These are phyloP conservation scores for California macrophylla DNA, from an alignment of 441 rosid genomes.

Conservation along the genomic window DNA sequence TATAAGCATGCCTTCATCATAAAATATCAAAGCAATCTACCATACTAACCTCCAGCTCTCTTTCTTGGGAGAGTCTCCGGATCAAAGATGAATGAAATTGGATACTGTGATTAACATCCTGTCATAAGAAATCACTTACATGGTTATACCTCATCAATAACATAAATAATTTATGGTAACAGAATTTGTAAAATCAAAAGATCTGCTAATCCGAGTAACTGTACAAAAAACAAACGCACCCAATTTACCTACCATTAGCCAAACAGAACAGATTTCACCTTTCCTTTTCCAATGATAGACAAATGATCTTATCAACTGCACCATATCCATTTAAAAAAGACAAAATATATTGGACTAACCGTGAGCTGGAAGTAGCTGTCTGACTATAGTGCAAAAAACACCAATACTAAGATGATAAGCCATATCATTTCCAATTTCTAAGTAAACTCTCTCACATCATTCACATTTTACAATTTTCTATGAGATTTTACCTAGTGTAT, in stretches of 20 bases:
- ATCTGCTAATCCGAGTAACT: not conserved
- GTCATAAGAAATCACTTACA: conserved; percentile 10
- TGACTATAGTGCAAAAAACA: not conserved
- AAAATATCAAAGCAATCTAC: not conserved
- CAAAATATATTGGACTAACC: not conserved
- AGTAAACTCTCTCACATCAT: not conserved
- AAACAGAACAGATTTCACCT: not conserved
- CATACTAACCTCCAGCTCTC: conserved; percentile 61
- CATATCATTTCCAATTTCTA: not conserved
- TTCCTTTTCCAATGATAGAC: not conserved
- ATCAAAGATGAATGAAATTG: conserved; percentile 83
- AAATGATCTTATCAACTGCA: not conserved
- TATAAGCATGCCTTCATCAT: not conserved
- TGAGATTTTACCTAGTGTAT: not conserved
- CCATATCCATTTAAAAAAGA: not conserved
- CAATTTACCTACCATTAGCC: not conserved
- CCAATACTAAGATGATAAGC: not conserved
- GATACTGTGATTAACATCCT: conserved; percentile 52
- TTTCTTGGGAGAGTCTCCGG: conserved; percentile 60
- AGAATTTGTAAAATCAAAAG: not conserved
- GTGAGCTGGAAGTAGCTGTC: not conserved
- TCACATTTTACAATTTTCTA: not conserved
- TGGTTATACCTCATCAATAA: not conserved
- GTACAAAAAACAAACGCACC: not conserved
- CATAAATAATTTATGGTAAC: not conserved